Evolutionary conservation across 2,329 filamentous ascomycete species (phyloP), one percentile per base, ranked within the genome.

Genomic region (Fusarium sp.): DNA sequence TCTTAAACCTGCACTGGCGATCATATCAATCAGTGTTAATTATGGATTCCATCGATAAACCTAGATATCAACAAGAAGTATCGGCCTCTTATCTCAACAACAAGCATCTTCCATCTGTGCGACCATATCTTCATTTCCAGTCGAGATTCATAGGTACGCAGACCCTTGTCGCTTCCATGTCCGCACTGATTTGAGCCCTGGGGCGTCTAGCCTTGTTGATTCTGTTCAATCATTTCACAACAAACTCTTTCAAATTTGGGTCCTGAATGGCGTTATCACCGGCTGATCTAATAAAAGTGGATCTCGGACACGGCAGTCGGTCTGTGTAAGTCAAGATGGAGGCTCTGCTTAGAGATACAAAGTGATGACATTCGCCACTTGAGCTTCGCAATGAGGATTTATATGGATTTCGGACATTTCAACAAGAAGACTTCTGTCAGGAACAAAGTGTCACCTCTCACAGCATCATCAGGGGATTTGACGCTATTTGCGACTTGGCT

Each of bases 211-310:
- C 42, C 56, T 54, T 33, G 48, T 46, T 25, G 11, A 23, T 55
- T 58, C 33, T 45, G 39, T 25, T 59, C 57, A 64, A 72, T 68
- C 65, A 66, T 57, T 18, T 68, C 51, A 47, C 27, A 51, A 49
- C 50, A 54, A 57, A 13, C 54, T 58, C 62, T 73, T 60, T 74
- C 58, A 42, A 74, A 73, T 73, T 71, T 68, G 43, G 42, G 47
- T 21, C 63, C 31, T 23, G 60, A 63, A 73, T 73, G 71, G 71
- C 71, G 71, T 73, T 72, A 73, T 74, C 71, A 67, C 57, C 64
- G 39, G 59, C 70, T 66, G 70, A 74, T 74, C 69, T 69, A 62
- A 36, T 58, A 71, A 62, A 67, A 68, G 69, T 63, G 71, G 71
- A 20, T 18, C 51, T 58, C 31, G 11, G 37, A 50, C 52, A 55